Evolutionary conservation across 176 grass and related monocot genomes (phyloP).

Genomic region (Thalia dealbata): DNA sequence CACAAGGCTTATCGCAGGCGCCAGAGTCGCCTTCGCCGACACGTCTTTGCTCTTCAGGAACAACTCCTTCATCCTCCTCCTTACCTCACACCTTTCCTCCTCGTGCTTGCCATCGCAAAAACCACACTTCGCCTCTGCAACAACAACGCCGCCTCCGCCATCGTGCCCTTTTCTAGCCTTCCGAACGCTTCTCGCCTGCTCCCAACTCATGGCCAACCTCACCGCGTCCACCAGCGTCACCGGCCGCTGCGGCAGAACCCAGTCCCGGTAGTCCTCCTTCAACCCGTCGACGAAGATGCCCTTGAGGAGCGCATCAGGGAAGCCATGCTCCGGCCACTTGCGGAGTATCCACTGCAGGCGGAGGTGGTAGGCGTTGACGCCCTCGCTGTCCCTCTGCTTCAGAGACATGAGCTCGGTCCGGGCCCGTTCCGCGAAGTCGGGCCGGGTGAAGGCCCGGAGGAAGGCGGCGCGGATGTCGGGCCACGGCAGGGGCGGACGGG

Average conservation of each 20-base stretch:
- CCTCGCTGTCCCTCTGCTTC: constrained; percentile 27
- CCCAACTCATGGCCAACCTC: constrained; percentile 42
- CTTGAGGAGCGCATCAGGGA: constrained; percentile 27
- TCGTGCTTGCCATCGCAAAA: constrained; percentile 33
- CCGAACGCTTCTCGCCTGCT: constrained; percentile 33
- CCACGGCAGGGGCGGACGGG: constrained; percentile 22
- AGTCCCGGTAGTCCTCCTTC: constrained; percentile 35
- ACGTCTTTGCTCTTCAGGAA: constrained; percentile 21
- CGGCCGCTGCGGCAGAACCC: constrained; percentile 34
- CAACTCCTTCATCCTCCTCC: constrained; percentile 33
- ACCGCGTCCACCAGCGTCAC: constrained; percentile 31
- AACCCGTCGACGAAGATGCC: constrained; percentile 45
- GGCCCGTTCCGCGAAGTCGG: constrained; percentile 32
- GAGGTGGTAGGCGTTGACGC: constrained; percentile 46
- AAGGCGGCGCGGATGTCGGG: constrained; percentile 35
- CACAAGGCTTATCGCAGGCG: neutral
- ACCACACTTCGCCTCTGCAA: constrained; percentile 8
- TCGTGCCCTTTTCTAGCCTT: constrained; percentile 31
- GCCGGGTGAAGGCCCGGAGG: constrained; percentile 39
- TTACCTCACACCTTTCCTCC: constrained; percentile 26
- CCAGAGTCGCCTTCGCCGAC: too few species aligned
- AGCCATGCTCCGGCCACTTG: constrained; percentile 25
- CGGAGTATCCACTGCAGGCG: constrained; percentile 39
- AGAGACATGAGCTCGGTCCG: constrained; percentile 34
- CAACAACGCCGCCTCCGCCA: neutral